Evolutionary conservation across 2,329 filamentous ascomycete species (phyloP), one percentile per base, ranked within the genome.

Genomic region (Ilyonectria mors-panacis): DNA sequence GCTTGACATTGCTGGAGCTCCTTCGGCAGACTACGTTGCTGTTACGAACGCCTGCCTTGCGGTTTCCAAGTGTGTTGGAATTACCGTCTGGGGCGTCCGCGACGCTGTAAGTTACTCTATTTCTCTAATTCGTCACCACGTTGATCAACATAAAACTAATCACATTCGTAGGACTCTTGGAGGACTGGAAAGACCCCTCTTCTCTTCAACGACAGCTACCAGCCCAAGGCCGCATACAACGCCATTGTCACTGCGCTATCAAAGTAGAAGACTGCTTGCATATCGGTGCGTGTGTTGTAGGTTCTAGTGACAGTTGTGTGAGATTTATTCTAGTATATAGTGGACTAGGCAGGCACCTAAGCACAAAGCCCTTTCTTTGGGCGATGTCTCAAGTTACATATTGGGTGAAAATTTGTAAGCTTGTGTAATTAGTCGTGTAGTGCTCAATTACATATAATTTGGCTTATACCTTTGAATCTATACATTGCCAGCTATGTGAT

Each of bases 1-100:
- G 81, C 84, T 92, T 23, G 92, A 94, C 75, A 92, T 94, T 73
- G 85, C 86, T 57, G 81, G 82, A 21, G 89, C 88, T 8, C 81
- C 85, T 19, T 71, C 85, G 5, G 78, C 79, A 21, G 91, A 92
- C 77, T 93, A 91, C 73, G 78, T 85, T n/a, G 84, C 85, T 47
- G 84, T 88, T 23, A 83, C 85, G 68, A 84, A 87, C 54, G 90
- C 87, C 7, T 93, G 91, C 73, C 76, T 91, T 35, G 80, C 84
- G 21, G 81, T 89, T 54, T 66, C 82, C 7, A 88, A 89, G 76
- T 93, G 91, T 75, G 85, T 91, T 4, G 89, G 90, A 57, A 87
- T 93, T 67, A 92, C 90, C 0, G 87, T 91, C 45, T 92, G 91
- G 85, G 85, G 85, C 66, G 83, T 86, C 15, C 79, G 82, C 8